Evolutionary conservation across 164 flowering plant species (phyloP).

Genomic region (Cinnamomum chago): DNA sequence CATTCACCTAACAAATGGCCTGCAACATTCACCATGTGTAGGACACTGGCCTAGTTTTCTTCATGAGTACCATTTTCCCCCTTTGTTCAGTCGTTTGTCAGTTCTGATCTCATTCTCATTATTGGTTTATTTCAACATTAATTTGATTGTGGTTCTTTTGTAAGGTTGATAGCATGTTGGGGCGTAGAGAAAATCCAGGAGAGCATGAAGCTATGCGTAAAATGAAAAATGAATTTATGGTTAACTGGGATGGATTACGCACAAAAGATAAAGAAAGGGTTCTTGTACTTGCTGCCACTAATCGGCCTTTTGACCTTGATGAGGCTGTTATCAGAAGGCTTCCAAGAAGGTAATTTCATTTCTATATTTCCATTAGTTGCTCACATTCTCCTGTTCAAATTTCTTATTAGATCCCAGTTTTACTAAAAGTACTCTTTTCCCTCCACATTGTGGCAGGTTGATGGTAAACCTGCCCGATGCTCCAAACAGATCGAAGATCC

Average conservation of each 20-base stretch:
- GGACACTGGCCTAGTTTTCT: too few species aligned
- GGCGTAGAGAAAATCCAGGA: constrained; percentile 87
- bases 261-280: constrained; percentile 90
- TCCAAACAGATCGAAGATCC: constrained; percentile 78
- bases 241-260: constrained; percentile 93
- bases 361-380: too few species aligned
- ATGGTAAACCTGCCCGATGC: constrained; percentile 96
- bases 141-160: constrained; percentile 5
- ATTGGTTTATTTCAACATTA: background rate
- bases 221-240: constrained; percentile 99
- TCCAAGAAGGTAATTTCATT: constrained; percentile 64
- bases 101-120: background rate
- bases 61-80: too few species aligned
- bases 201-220: constrained; percentile 98
- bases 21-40: too few species aligned
- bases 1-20: too few species aligned
- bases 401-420: background rate
- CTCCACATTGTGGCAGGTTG: constrained; percentile 37
- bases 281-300: constrained; percentile 92
- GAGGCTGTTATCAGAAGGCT: constrained; percentile 93
- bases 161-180: constrained; percentile 97
- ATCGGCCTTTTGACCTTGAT: constrained; percentile 95
- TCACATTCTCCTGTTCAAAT: too few species aligned
- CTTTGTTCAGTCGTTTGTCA: background rate
- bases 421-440: constrained; percentile 5